phyloP scores from a whole-genome alignment of 2,329 filamentous ascomycete genomes.

The Beauveria caledonica region DNA sequence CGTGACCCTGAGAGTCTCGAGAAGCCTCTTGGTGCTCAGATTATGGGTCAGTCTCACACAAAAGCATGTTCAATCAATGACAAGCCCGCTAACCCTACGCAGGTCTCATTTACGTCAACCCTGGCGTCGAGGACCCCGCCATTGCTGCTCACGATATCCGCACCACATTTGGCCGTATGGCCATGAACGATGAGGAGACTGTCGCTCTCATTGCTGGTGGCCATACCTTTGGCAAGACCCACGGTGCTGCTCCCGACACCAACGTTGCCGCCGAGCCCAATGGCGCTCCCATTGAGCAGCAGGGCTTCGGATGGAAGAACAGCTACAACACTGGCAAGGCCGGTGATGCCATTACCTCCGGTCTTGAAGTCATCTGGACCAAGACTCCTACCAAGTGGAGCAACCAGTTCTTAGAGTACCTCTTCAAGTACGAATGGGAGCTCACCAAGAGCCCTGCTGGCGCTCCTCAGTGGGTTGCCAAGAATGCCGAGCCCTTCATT shows the following conservation, averaged over 20 bases:
- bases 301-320: constrained; percentile 68
- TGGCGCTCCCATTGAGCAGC: constrained; percentile 52
- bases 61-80: not conserved
- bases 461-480: constrained; percentile 69
- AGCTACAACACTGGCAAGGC: constrained; percentile 57
- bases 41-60: not conserved
- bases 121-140: constrained; percentile 60
- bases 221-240: constrained; percentile 74
- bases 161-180: constrained; percentile 69
- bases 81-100: constrained; percentile 36
- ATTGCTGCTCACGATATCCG: constrained; percentile 66
- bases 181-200: constrained; percentile 76
- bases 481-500: constrained; percentile 59
- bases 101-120: constrained; percentile 78
- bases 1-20: constrained; percentile 42
- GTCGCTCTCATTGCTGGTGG: constrained; percentile 72
- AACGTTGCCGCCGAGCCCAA: constrained; percentile 62
- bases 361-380: constrained; percentile 74
- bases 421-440: constrained; percentile 75
- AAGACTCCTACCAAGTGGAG: constrained; percentile 68
- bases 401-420: constrained; percentile 65
- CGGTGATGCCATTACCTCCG: constrained; percentile 65
- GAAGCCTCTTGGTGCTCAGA: constrained; percentile 51
- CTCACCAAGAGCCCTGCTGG: constrained; percentile 66
- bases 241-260: constrained; percentile 58